Percentiles rank a stretch among this genome's conserved stretches.
These are phyloP conservation scores for Solanum pinnatisectum DNA, from an alignment of 257 asterid species.

Conservation along the genomic window DNA sequence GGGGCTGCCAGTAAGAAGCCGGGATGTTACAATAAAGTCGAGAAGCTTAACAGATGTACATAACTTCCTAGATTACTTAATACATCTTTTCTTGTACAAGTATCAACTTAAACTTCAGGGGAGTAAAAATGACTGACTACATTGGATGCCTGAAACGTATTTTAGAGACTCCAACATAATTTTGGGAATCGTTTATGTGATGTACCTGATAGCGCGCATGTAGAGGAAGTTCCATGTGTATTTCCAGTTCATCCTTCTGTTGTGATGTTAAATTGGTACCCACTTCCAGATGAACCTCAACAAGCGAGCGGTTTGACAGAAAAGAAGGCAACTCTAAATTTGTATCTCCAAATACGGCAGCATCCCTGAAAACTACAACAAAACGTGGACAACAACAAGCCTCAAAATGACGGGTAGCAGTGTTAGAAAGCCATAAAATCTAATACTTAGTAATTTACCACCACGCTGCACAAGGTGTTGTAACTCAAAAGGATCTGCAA, in stretches of 20 bases:
- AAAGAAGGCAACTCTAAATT: conserved; percentile 81
- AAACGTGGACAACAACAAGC: not conserved
- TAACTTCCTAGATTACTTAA: not conserved
- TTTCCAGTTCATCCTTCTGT: conserved; percentile 21
- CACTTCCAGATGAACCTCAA: conserved; percentile 57
- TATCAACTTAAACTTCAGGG: not conserved
- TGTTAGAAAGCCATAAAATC: not conserved
- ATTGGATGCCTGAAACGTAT: not conserved
- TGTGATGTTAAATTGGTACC: conserved; percentile 16
- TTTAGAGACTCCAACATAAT: not conserved
- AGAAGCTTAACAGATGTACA: not conserved
- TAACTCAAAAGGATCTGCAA: conserved; percentile 91
- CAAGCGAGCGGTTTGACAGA: conserved; percentile 62
- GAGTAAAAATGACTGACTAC: not conserved
- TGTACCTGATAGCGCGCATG: conserved; percentile 79
- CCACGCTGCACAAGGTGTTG: conserved; percentile 70
- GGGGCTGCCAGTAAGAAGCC: conserved; percentile 30
- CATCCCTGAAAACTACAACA: conserved; percentile 49
- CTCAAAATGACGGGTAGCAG: not conserved
- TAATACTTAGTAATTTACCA: conserved; percentile 26
- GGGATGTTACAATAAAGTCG: not conserved
- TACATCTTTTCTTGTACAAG: not conserved
- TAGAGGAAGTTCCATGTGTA: conserved; percentile 54
- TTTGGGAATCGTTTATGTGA: not conserved
- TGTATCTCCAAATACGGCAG: conserved; percentile 81